These are phyloP conservation scores for Poronia punctata DNA, from an alignment of 495 filamentous ascomycete genomes.

Conservation along the genomic window DNA sequence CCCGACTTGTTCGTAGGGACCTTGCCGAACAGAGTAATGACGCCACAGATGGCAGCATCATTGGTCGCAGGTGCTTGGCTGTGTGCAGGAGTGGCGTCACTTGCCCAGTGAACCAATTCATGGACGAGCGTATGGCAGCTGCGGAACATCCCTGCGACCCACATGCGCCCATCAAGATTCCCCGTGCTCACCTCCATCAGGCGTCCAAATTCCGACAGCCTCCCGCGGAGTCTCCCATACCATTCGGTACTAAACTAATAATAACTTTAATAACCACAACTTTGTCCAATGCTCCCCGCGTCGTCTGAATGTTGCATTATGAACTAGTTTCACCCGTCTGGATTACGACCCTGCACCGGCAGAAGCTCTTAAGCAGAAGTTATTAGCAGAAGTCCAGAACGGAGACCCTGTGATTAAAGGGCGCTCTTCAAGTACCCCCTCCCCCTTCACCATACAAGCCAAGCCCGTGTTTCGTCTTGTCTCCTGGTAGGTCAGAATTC, in stretches of 20 bases:
- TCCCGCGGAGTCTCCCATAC: no score
- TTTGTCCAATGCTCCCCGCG: neutral
- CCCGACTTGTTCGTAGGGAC: no score
- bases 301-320: neutral
- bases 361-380: no score
- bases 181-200: neutral
- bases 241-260: no score
- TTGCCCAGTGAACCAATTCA: neutral
- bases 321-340: no score
- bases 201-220: slow-evolving; percentile 1
- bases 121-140: no score
- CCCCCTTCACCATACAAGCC: slow-evolving; percentile 7
- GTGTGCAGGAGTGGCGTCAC: slow-evolving; percentile 3
- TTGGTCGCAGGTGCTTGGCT: neutral
- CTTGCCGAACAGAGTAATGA: neutral
- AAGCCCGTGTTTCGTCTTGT: slow-evolving; percentile 9
- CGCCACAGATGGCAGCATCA: slow-evolving; percentile 2
- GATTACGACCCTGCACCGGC: no score
- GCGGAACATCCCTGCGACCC: slow-evolving; percentile 1
- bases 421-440: slow-evolving; percentile 13
- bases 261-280: no score
- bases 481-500: slow-evolving; percentile 16
- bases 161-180: no score
- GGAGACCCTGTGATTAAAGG: no score
- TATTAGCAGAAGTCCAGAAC: no score